Base-by-base conservation (phyloP, 352 stramenopile species). In the Globisporangium solare region DNA sequence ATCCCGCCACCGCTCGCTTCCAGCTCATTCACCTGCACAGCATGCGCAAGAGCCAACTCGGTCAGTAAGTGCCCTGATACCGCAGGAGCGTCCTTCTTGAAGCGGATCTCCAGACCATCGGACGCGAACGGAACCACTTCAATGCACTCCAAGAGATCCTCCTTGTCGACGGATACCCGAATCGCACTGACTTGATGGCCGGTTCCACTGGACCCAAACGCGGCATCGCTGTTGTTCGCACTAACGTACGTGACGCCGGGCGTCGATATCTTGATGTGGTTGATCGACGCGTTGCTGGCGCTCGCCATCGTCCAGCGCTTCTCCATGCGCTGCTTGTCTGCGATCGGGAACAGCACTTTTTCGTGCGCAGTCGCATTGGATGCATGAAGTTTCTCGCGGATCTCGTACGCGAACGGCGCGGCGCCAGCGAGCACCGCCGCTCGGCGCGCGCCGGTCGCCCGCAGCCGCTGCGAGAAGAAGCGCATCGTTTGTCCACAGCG, bases 41-140 rank as follows among this genome's bases (percentile, higher is more conserved):
- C 7, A 6, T 55, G 31, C 11, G 14, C 43, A 13, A 61, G 55
- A 11, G 27, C 4, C 21, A 61, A 31, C 24, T 61, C 55, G 12
- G 45, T 55, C 20, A 61, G 35, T 18, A 61, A 48, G 39, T 61
- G 55, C 1, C 55, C 55, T 11, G 35, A 27, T 2, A 55, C 14
- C 21, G 22, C 18, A 3, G 43, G 37, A 6, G 37, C 22, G 15
- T 50, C 32, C 17, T 56, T 40, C 47, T 61, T 61, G 35, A 61
- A 55, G 14, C 55, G 55, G 35, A 61, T 32, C 22, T 61, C 55
- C 18, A 61, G 22, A 10, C 55, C 46, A 14, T 61, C 47, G 10
- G 55, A 35, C 37, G 31, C 27, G 8, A 61, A 21, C 1, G 43
- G 46, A n/a, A 61, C 55, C 15, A 61, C 55, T 48, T 61, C 55